Conservation (phyloP, 2,329 filamentous ascomycete species). For the Sporothrix curviconia region DNA sequence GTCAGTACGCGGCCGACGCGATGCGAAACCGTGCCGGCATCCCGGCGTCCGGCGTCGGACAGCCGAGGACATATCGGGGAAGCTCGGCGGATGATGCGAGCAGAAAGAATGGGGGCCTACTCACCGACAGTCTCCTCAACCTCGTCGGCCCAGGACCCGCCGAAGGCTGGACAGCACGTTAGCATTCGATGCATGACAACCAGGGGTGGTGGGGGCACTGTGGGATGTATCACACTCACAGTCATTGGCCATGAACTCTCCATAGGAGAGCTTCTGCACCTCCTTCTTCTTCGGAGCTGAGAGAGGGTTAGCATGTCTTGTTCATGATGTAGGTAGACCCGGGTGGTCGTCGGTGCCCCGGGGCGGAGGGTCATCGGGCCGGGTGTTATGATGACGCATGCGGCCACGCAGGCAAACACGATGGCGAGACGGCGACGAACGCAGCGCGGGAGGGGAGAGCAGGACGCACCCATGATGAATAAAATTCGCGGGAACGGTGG, state of each 20-base stretch:
- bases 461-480: constrained; percentile 29
- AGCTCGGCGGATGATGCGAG: constrained; percentile 4
- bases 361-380: not conserved
- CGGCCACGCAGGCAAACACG: not conserved
- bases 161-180: constrained; percentile 34
- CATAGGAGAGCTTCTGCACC: constrained; percentile 93
- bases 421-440: not conserved
- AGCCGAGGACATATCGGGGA: not conserved
- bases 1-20: not conserved
- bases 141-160: constrained; percentile 96
- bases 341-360: not conserved
- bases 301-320: constrained; percentile 26
- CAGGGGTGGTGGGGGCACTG: not conserved
- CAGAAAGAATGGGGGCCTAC: constrained; percentile 27
- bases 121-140: constrained; percentile 85
- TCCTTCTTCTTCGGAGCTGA: constrained; percentile 89
- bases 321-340: not conserved
- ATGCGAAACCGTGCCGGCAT: not conserved
- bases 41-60: not conserved
- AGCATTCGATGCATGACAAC: not conserved
- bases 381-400: not conserved
- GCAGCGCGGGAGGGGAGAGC: not conserved
- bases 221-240: constrained; percentile 57
- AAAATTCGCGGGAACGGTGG: constrained; percentile 15
- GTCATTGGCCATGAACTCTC: constrained; percentile 88